Evolutionary conservation across 2,329 filamentous ascomycete genomes (phyloP), one percentile per base, ranked within the genome.

Genomic region (Clathrospora elynae): DNA sequence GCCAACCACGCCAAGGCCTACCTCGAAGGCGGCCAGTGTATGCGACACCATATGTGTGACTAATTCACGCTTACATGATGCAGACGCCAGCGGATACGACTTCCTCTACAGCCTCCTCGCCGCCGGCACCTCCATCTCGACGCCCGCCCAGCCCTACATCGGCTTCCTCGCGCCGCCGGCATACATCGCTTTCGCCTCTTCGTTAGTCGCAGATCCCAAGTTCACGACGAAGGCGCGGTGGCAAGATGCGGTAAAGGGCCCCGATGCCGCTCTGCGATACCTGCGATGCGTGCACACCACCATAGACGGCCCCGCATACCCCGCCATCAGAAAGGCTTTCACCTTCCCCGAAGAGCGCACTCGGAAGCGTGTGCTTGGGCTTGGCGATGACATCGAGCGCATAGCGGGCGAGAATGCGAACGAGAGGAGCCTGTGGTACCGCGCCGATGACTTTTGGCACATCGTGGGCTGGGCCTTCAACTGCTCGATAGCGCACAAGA

Each of bases 381-480:
- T 62, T 5, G 71, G 71, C 14, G 65, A 70, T 13, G 73, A 72
- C 11, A 73, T 78, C 26, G 59, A 67, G 31, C 55, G 50, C 10
- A 52, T 67, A 18, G 50, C 43, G 1, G 78, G 81, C 2, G 74
- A 75, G 0, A 79, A 73, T 7, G 84, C 85, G 1, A 80, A 81
- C 35, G 74, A 79, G 10, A 78, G 83, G 29, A 85, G 86, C 19
- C 51, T 96, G 2, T 96, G 88, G 82, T 74, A 73, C 11, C 80
- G 82, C n/a, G 88, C 86, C 1, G 84, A 88, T 48, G 89, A 95
- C 63, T 95, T 97, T 60, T 99, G 93, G 90, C 81, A 84, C 28
- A 81, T 88, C 0, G 79, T 93, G 0, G 93, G 92, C 3, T 97
- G 93, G 93, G 87, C 88, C 0, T 90, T 97, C 67, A 93, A 92